phyloP scores from a whole-genome alignment of 345 rosid species.

The Limnanthes douglasii region DNA sequence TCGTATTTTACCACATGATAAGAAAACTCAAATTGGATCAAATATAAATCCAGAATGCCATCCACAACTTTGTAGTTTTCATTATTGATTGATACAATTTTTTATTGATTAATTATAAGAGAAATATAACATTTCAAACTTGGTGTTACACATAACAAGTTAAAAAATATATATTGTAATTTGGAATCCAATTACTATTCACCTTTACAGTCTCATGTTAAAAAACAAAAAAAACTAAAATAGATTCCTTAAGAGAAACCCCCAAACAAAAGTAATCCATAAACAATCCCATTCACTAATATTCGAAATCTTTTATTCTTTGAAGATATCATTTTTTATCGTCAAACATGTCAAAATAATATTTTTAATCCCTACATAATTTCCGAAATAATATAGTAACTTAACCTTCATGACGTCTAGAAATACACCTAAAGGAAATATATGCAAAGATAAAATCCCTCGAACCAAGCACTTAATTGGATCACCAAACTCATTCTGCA shows the following conservation, averaged over 20 bases:
- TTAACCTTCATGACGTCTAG: conserved; percentile 21
- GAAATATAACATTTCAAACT: no score
- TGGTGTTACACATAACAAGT: no score
- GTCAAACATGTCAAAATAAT: conserved; percentile 54
- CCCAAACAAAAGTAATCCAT: conserved; percentile 81
- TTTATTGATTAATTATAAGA: no score
- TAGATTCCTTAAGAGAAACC: conserved; percentile 63
- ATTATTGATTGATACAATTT: no score
- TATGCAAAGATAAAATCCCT: conserved; percentile 62
- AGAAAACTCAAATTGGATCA: no score
- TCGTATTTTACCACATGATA: no score
- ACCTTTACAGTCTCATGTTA: conserved; percentile 47
- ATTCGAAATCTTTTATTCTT: conserved; percentile 46
- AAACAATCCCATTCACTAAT: conserved; percentile 76
- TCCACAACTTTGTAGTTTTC: no score
- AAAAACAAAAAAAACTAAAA: conserved; percentile 54
- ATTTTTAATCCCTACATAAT: conserved; percentile 30
- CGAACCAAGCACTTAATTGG: conserved; percentile 43
- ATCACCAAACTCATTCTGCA: conserved; percentile 46
- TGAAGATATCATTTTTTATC: conserved; percentile 37
- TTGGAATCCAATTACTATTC: not conserved
- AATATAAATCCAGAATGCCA: no score
- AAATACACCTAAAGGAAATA: conserved; percentile 28
- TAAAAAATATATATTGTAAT: no score
- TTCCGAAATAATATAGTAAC: conserved; percentile 35